Evolutionary conservation across 208 protist genomes (phyloP).

Genomic region (Crithidia thermophila): DNA sequence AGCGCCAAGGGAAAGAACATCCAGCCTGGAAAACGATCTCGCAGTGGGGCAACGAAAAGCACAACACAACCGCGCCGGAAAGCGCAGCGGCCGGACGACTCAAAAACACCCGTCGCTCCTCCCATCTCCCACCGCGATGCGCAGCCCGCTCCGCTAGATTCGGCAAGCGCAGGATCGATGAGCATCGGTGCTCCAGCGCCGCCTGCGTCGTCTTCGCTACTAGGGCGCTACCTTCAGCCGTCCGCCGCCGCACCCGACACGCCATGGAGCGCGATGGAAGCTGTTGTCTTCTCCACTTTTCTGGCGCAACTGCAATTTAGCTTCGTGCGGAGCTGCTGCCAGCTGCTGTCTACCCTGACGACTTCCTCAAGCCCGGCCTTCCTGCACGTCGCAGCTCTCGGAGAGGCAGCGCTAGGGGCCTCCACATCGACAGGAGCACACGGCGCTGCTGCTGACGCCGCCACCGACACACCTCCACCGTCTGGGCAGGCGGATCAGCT

Average conservation of each 20-base stretch:
- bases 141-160: neutral
- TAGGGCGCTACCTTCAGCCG: constrained; percentile 11
- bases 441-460: neutral
- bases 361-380: constrained; percentile 23
- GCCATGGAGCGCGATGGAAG: constrained; percentile 13
- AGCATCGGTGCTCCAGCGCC: neutral
- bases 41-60: no score
- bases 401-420: constrained; percentile 24
- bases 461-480: neutral
- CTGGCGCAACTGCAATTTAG: constrained; percentile 40
- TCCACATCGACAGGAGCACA: neutral
- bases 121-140: no score
- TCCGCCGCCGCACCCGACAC: neutral
- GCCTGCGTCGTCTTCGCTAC: neutral
- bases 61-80: no score
- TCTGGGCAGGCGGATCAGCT: constrained; percentile 1
- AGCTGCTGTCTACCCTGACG: constrained; percentile 30
- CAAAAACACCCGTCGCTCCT: no score
- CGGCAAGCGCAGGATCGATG: neutral
- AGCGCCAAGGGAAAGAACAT: no score
- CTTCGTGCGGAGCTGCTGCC: constrained; percentile 39
- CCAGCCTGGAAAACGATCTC: no score
- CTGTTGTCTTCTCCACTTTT: constrained; percentile 24
- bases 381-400: constrained; percentile 23
- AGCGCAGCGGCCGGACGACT: no score